A percentile compares a stretch with the other conserved stretches of the same genome.
Evolutionary conservation across 1,284 basidiomycete species (phyloP).

Genomic region (Erythrobasidium hasegawianum): DNA sequence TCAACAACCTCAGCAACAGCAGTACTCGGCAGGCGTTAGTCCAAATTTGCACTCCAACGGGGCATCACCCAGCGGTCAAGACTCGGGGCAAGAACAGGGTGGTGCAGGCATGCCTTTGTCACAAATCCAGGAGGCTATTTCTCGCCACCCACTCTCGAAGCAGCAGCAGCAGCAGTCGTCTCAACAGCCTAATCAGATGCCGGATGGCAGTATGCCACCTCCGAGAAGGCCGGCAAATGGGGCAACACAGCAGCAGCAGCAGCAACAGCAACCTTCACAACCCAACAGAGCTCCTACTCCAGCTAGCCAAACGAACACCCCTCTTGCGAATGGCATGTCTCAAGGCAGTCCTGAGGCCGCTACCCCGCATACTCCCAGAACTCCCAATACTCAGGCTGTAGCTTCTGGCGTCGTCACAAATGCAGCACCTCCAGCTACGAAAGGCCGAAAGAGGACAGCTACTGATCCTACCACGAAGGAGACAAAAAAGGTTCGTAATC

Average conservation of each 20-base stretch:
- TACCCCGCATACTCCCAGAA: constrained; percentile 14
- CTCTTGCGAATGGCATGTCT: constrained; percentile 7
- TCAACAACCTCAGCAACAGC: constrained; percentile 9
- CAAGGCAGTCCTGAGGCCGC: constrained; percentile 22
- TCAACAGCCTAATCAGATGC: too few relatives aligned
- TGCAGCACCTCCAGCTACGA: constrained; percentile 8
- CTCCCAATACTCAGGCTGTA: constrained; percentile 6
- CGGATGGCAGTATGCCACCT: background rate
- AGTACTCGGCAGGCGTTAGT: too few relatives aligned
- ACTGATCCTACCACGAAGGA: constrained; percentile 19
- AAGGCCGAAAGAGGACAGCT: constrained; percentile 17
- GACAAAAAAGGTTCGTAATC: constrained; percentile 32
- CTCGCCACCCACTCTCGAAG: background rate
- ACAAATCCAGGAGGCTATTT: background rate
- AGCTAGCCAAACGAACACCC: background rate
- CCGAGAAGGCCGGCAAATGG: background rate
- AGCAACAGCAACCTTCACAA: constrained; percentile 3
- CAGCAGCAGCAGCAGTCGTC: background rate
- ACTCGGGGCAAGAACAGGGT: too few relatives aligned
- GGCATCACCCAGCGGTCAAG: too few relatives aligned
- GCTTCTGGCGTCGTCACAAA: background rate
- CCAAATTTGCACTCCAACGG: too few relatives aligned
- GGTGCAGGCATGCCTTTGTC: background rate
- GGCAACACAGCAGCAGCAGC: background rate
- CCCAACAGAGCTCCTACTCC: constrained; percentile 21